These are phyloP conservation scores for Saksenaea vasiformis DNA, from an alignment of 371 early-diverging fungal species.

Conservation along the genomic window DNA sequence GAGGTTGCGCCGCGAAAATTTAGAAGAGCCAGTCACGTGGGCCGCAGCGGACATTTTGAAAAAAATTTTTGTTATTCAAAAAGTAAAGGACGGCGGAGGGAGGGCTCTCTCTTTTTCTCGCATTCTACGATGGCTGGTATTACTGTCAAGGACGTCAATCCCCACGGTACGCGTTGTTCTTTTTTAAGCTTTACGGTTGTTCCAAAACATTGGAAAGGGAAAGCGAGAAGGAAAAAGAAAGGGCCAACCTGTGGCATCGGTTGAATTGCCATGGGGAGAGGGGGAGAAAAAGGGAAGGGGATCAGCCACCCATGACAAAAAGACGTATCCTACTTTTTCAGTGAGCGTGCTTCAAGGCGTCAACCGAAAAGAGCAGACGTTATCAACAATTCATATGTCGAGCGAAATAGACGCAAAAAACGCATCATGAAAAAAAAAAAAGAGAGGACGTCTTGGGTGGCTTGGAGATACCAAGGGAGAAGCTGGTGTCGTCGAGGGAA, in stretches of 20 bases:
- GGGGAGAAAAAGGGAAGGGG: not conserved
- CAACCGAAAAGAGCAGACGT: not conserved
- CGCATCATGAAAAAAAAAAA: not conserved
- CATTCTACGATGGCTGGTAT: conserved; percentile 63
- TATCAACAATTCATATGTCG: not conserved
- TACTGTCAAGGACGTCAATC: conserved; percentile 97
- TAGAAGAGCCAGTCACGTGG: conserved; percentile 10
- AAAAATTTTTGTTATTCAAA: conserved; percentile 19
- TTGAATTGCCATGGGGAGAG: not conserved
- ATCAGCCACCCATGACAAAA: not conserved
- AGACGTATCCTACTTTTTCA: not conserved
- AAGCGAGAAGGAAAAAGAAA: conserved; percentile 6
- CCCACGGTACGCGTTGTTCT: conserved; percentile 64
- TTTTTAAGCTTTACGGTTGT: not conserved
- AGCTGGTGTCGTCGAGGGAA: not conserved
- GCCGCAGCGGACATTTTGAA: conserved; percentile 4
- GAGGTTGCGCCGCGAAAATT: not conserved
- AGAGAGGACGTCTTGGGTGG: conserved; percentile 18
- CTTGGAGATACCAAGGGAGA: conserved; percentile 17
- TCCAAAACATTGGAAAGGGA: not conserved
- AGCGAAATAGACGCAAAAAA: not conserved
- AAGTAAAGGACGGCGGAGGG: conserved; percentile 9
- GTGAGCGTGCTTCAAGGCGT: not conserved
- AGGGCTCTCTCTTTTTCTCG: conserved; percentile 19
- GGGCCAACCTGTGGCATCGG: not conserved